Evolutionary conservation across 2,329 filamentous ascomycete species (phyloP), one percentile per base, ranked within the genome.

Genomic region (Xylariaceae sp.): DNA sequence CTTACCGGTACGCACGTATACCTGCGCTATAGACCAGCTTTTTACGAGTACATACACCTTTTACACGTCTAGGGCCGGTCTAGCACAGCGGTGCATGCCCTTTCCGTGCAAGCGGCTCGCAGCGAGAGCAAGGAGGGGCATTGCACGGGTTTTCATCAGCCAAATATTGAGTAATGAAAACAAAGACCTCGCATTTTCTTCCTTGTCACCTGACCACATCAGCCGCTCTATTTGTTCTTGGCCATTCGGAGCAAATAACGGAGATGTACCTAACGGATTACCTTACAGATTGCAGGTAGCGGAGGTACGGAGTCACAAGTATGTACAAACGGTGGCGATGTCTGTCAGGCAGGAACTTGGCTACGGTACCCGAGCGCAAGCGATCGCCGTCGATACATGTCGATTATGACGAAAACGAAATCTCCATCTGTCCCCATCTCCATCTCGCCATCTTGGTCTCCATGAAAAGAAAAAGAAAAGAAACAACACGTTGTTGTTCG

Each of bases 161-260:
- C 62, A 70, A 66, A 60, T 65, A 79, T 80, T 79, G 75, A 69
- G 77, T 79, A 80, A 80, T 79, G 67, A 68, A 79, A 80, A 79
- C 73, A 69, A 69, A 71, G 69, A 72, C 71, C 76, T 75, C 73
- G 63, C 53, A 71, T 66, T 68, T 60, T 71, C 65, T 68, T 70
- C 66, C 68, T 67, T 68, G 71, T 75, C 73, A 73, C 72, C 70
- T 75, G 73, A 73, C 67, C 69, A 63, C 66, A 63, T 58, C 53
- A 58, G 56, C 57, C 57, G 56, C 61, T 57, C 52, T 57, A 61
- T 45, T 61, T 51, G 11, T 7, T 48, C 62, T 61, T 60, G 59
- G 62, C 35, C 30, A 56, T 51, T 41, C 23, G 23, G 23, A 30
- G 23, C 23, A 30, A 30, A 30, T 30, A 4, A 30, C 23, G 23